Evolutionary conservation across 768 basidiomycete species (phyloP).

Genomic region (Heimioporus sp.): DNA sequence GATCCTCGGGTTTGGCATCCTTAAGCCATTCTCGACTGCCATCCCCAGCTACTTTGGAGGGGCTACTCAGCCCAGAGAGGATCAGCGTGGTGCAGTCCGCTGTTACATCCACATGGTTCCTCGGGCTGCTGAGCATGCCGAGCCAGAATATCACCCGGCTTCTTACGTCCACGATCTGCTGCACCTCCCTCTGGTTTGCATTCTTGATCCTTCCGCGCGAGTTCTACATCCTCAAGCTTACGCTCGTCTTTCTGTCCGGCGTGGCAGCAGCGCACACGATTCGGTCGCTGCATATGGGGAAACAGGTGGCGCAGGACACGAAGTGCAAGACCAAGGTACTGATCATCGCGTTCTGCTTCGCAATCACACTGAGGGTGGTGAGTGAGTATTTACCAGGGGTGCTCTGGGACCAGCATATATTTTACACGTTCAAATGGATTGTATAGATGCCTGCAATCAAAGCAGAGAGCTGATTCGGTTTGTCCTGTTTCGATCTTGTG

Average conservation of each 20-base stretch:
- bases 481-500: too few relatives aligned
- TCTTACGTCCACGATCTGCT: constrained; percentile 51
- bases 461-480: constrained; percentile 55
- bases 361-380: constrained; percentile 53
- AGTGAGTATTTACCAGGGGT: constrained; percentile 56
- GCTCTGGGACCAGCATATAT: constrained; percentile 62
- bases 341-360: constrained; percentile 42
- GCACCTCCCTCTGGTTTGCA: constrained; percentile 61
- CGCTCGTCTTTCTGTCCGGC: constrained; percentile 55
- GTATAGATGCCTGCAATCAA: constrained; percentile 61
- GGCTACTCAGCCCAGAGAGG: constrained; percentile 63
- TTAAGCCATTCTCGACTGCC: constrained; percentile 52
- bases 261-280: constrained; percentile 68
- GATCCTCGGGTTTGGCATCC: constrained; percentile 44
- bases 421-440: constrained; percentile 55
- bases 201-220: constrained; percentile 63
- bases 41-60: constrained; percentile 42
- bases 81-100: constrained; percentile 33
- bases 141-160: constrained; percentile 52
- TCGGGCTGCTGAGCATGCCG: constrained; percentile 45
- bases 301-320: constrained; percentile 47
- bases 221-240: constrained; percentile 44
- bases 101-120: constrained; percentile 48
- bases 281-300: constrained; percentile 54
- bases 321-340: constrained; percentile 55